Evolutionary conservation across 1,139 yeast genomes (phyloP).

Genomic region (Suhomyces taliae): DNA sequence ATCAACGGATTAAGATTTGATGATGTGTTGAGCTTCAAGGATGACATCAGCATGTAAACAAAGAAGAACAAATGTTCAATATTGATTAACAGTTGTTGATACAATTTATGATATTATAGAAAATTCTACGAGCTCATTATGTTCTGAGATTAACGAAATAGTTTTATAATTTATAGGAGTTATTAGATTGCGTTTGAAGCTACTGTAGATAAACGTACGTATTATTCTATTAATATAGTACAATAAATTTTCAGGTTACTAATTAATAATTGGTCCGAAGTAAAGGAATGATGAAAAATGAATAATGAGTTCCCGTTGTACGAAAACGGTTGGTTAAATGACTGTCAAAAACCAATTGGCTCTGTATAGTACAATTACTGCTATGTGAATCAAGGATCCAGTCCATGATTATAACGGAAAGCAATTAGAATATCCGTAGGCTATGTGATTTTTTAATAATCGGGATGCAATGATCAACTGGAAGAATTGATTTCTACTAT

Average conservation of each 20-base stretch:
- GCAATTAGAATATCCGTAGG: no score
- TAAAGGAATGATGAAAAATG: neutral
- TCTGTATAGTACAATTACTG: no score
- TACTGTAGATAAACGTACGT: neutral
- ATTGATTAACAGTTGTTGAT: no score
- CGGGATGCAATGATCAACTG: no score
- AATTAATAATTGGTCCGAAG: neutral
- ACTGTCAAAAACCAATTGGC: no score
- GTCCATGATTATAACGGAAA: neutral
- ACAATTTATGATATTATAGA: no score
- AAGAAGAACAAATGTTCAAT: no score
- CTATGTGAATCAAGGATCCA: neutral
- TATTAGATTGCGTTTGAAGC: no score
- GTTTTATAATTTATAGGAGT: neutral
- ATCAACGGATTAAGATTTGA: constrained; percentile 74
- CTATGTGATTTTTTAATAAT: no score
- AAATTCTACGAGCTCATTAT: no score
- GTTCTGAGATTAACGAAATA: neutral
- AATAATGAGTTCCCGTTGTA: neutral
- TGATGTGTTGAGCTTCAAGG: constrained; percentile 68
- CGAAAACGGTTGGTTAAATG: no score
- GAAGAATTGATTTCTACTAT: no score
- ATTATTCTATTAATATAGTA: neutral
- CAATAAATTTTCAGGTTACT: neutral
- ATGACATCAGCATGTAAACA: constrained; percentile 58